These are phyloP conservation scores for Cichorium intybus DNA, from an alignment of 140 eudicot genomes.

Conservation along the genomic window DNA sequence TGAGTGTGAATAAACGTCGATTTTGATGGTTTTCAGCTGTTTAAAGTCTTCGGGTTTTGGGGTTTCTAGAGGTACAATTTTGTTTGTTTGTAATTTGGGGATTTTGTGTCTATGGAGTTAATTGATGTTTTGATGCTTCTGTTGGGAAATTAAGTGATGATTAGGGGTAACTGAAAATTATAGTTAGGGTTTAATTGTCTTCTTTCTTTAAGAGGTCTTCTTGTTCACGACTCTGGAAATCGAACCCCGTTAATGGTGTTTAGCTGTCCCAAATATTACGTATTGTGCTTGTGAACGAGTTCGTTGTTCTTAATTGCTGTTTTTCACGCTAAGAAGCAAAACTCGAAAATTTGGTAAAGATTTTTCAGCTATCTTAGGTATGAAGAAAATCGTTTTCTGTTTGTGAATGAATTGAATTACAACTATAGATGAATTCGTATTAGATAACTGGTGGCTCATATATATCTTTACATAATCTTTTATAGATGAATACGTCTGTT, in stretches of 20 bases:
- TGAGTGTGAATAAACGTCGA: not conserved
- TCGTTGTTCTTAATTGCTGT: not conserved
- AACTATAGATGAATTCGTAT: conserved; percentile 2
- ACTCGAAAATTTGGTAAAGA: not conserved
- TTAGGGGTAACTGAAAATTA: not conserved
- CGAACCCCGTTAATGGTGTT: not conserved
- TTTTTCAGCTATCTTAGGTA: not conserved
- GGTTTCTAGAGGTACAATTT: conserved; percentile 9
- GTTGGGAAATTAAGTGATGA: conserved; percentile 7
- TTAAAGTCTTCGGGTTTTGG: conserved; percentile 13
- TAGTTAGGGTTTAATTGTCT: conserved; percentile 17
- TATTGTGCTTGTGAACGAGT: conserved; percentile 4
- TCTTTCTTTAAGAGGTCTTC: not conserved
- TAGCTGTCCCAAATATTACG: not conserved
- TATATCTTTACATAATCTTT: not conserved
- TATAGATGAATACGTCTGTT: conserved; percentile 3
- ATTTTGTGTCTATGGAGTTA: conserved; percentile 10
- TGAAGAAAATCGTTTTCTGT: not conserved
- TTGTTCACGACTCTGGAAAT: not conserved
- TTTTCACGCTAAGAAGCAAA: not conserved
- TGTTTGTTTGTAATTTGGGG: conserved; percentile 26
- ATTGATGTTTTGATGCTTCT: conserved; percentile 14
- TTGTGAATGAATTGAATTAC: conserved; percentile 4
- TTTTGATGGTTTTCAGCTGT: conserved; percentile 25
- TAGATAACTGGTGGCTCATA: not conserved